phyloP scores from a whole-genome alignment of 805 yeast species.

The Candida railenensis region DNA sequence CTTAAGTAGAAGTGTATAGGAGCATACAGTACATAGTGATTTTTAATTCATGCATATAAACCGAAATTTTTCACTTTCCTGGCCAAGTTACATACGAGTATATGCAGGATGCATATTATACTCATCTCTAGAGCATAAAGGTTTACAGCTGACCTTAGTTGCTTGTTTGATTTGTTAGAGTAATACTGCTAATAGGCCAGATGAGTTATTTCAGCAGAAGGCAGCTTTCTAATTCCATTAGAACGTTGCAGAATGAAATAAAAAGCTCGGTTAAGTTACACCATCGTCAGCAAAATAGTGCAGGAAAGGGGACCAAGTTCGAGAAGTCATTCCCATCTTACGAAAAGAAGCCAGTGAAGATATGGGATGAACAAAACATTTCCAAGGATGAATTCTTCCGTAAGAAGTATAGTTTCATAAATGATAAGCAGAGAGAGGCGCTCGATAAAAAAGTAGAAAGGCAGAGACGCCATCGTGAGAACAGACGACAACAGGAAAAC shows the following conservation, averaged over 20 bases:
- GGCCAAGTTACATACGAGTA: too few species aligned
- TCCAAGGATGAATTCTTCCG: slow-evolving; percentile 39
- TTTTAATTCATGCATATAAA: too few species aligned
- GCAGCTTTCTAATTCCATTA: not conserved
- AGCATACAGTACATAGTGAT: not conserved
- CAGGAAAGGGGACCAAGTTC: slow-evolving; percentile 12
- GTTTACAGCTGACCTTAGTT: not conserved
- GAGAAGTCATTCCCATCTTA: slow-evolving; percentile 25
- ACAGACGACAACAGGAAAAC: slow-evolving; percentile 20
- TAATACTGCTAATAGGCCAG: not conserved
- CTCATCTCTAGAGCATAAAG: not conserved
- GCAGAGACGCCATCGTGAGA: slow-evolving; percentile 25
- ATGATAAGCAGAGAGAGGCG: slow-evolving; percentile 21
- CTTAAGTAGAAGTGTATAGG: not conserved
- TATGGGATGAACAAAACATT: slow-evolving; percentile 37
- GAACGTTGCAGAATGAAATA: not conserved
- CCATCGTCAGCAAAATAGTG: not conserved
- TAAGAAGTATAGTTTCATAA: slow-evolving; percentile 33
- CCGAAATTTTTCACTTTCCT: not conserved
- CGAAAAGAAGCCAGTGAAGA: slow-evolving; percentile 18
- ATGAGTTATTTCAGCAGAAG: not conserved
- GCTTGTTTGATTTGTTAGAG: not conserved
- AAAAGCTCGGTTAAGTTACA: slow-evolving; percentile 5
- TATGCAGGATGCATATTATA: not conserved
- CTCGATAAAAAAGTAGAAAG: slow-evolving; percentile 32